Evolutionary conservation across 1,284 basidiomycete species (phyloP).

Genomic region (Coniferiporia weirii): DNA sequence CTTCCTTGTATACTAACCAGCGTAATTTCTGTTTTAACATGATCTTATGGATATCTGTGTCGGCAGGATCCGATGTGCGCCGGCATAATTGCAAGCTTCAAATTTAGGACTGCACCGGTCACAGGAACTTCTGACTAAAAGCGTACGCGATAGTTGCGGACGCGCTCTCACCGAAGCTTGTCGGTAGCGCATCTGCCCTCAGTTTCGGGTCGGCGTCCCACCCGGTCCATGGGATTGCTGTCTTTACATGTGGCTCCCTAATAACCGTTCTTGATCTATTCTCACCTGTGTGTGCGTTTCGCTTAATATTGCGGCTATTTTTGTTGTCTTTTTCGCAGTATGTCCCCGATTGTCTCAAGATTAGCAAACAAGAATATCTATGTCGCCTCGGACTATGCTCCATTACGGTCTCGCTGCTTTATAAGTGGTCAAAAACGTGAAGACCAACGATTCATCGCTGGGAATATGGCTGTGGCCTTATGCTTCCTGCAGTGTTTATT

Average conservation of each 20-base stretch:
- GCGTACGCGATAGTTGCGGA: too few species aligned
- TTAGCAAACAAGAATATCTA: not conserved
- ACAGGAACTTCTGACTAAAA: too few species aligned
- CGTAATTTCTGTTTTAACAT: too few species aligned
- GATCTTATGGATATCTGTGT: too few species aligned
- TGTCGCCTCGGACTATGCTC: not conserved
- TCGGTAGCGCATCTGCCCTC: not conserved
- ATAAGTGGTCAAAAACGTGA: not conserved
- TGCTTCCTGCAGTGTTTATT: not conserved
- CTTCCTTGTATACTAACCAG: too few species aligned
- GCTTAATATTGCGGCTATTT: not conserved
- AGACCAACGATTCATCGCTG: not conserved
- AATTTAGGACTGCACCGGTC: too few species aligned
- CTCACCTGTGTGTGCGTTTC: not conserved
- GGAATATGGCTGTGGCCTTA: not conserved
- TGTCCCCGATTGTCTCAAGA: not conserved
- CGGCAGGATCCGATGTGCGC: too few species aligned
- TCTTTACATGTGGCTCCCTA: not conserved
- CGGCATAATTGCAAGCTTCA: too few species aligned
- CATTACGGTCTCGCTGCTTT: not conserved
- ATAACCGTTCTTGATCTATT: not conserved
- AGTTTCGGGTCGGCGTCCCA: not conserved
- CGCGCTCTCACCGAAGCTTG: too few species aligned
- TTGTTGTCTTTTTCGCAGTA: not conserved
- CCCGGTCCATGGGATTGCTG: too few species aligned